These are phyloP conservation scores for Pseudocercospora ulei DNA, from an alignment of 2,329 filamentous ascomycete species.

Conservation along the genomic window DNA sequence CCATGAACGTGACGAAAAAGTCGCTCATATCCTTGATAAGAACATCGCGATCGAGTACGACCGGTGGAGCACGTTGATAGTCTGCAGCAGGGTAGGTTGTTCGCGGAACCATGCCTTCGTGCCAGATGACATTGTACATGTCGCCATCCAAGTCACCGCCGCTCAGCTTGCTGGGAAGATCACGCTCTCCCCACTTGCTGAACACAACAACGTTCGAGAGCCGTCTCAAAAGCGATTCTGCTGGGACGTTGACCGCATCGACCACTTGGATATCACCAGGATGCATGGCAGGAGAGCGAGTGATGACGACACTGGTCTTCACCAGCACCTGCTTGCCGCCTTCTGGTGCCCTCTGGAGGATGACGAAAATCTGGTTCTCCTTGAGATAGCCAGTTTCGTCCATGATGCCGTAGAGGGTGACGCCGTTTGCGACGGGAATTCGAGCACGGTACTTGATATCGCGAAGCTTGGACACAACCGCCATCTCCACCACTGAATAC, in stretches of 20 bases:
- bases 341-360: constrained; percentile 40
- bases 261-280: constrained; percentile 68
- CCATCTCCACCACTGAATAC: constrained; percentile 58
- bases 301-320: constrained; percentile 51
- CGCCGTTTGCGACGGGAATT: constrained; percentile 59
- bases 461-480: constrained; percentile 60
- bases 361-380: constrained; percentile 60
- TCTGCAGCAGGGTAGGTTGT: constrained; percentile 52
- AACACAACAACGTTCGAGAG: constrained; percentile 71
- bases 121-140: constrained; percentile 70
- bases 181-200: constrained; percentile 58
- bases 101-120: constrained; percentile 44
- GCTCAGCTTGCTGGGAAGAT: constrained; percentile 67
- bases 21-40: constrained; percentile 57
- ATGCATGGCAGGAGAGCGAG: constrained; percentile 70
- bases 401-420: constrained; percentile 74
- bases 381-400: constrained; percentile 63
- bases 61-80: constrained; percentile 52
- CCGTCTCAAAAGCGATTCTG: constrained; percentile 49
- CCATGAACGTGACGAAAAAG: constrained; percentile 72
- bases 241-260: constrained; percentile 50
- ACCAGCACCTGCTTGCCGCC: constrained; percentile 30
- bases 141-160: constrained; percentile 82
- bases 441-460: constrained; percentile 63
- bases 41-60: constrained; percentile 54